Evolutionary conservation across 75 land plant species (phyloP), one percentile per base, ranked within the genome.

Genomic region (Pseudotsuga menziesii): DNA sequence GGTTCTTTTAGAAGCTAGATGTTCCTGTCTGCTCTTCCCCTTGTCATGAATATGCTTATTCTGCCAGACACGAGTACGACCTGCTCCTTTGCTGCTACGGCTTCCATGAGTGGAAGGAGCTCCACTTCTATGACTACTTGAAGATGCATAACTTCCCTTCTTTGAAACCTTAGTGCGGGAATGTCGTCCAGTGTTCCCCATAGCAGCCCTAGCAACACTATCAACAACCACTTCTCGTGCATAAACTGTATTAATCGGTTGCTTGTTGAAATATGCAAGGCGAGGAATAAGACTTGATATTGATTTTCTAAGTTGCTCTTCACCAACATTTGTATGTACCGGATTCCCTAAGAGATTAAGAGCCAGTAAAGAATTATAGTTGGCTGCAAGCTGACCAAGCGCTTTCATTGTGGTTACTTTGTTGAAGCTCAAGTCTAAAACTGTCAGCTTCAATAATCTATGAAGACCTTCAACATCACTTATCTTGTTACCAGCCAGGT

Each of bases 381-480:
- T 29, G 32, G 32, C 1, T 29, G 32, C 32, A 29, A 29, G 32
- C 32, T 29, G 32, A 29, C 32, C 32, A 29, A 29, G 32, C 0
- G 32, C 32, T 29, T 29, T n/a, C n/a, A n/a, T n/a, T n/a, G n/a
- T n/a, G n/a, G n/a, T n/a, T n/a, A n/a, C n/a, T n/a, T n/a, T n/a
- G n/a, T n/a, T 29, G 32, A 1, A 29, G 1, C 32, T 29, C 32
- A 29, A 29, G 32, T 29, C 32, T 29, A 0, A 29, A 16, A 91
- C 83, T 22, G 81, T 79, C 59, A 95, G 84, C 80, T 95, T 95
- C 61, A 89, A 82, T 29, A 95, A 90, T 19, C 98, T 78, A 80
- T 93, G 98, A 36, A 95, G 92, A 56, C 98, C 98, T 82, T 95
- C 98, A 6, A 93, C 92, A 75, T 93, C 92, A 70, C 92, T 89